Evolutionary conservation across 352 stramenopile species (phyloP), one percentile per base, ranked within the genome.

Genomic region (Phytopythium helicoides): DNA sequence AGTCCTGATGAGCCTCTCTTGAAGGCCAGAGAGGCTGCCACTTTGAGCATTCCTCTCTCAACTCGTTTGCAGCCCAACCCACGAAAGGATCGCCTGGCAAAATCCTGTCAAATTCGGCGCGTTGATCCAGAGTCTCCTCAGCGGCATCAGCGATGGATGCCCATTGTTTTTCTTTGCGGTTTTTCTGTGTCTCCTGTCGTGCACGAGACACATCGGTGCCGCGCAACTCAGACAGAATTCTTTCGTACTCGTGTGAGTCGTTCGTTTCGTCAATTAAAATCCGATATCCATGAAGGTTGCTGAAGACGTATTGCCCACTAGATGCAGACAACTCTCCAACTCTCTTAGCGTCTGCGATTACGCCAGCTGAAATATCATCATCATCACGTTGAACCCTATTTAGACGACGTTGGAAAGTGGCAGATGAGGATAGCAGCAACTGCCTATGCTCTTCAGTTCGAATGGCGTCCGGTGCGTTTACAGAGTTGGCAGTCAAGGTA

Each of bases 251-350:
- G 31, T 54, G 56, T 3, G 68, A 52, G 48, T 94, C 85, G 38
- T 91, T 55, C 3, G 72, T 57, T 37, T 88, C 62, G 23, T 85
- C 72, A 14, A 93, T 50, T 6, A 53, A 73, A 50, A 95, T 92
- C 5, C 85, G 80, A 48, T 89, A 77, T 0, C 85, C 85, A 45
- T 93, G 85, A 1, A 93, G 57, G 25, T 93, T 93, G 54, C 85
- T 95, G 58, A 90, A 95, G 21, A 87, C 68, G 25, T 80, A 56
- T 12, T 64, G 60, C 6, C 38, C 56, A 26, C 23, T 46, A 54
- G 11, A n/a, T 16, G 15, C 58, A 50, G 6, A 50, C 25, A 31
- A n/a, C n/a, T n/a, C n/a, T n/a, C n/a, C n/a, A n/a, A n/a, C n/a
- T n/a, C n/a, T n/a, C n/a, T n/a, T n/a, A n/a, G n/a, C n/a, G n/a